Evolutionary conservation across 495 filamentous ascomycete genomes (phyloP), one percentile per base, ranked within the genome.

Genomic region (Hyaloscypha hepaticicola): DNA sequence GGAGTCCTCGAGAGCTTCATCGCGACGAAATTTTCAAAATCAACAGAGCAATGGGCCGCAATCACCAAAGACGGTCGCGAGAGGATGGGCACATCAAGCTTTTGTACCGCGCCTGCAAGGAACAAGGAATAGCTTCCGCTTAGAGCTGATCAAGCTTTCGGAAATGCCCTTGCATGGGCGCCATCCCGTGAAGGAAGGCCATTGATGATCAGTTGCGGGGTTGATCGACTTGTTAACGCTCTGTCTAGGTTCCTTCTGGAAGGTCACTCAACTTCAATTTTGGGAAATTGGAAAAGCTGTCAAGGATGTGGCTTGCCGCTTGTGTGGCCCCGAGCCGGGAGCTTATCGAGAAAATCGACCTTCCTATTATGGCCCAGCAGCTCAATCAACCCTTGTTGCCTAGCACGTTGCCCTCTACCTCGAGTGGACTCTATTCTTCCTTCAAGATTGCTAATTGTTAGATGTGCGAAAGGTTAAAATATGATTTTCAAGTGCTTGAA

Each of bases 1-100:
- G 49, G 52, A 25, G 59, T 53, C 11, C 14, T 53, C 50, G 25
- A 51, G 8, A 61, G 45, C 60, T 55, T 63, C 60, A 63, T 63
- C 4, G 19, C 55, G 49, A 53, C 29, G 60, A 38, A n/a, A 58
- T 58, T 21, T 16, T 57, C 11, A 22, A 26, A 28, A 28, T 16
- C 38, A 45, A 49, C 50, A 27, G 22, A 49, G 25, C 38, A 61
- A 16, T 8, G 26, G 28, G 12, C 16, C 21, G 22, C 41, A 45
- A 9, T 3, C 8, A 16, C 29, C 29, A 21, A n/a, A 22, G 29
- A 58, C 7, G 29, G 41, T 9, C 29, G 31, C 11, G 29, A 34
- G 29, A 19, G 27, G 12, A 45, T 11, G 29, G 31, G 29, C 2
- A 24, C 21, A 9, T 38, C 6, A 41, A 45, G 56, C 56, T 58